phyloP scores from a whole-genome alignment of 2,329 filamentous ascomycete species.

The Cladosporium austrohemisphaericum region DNA sequence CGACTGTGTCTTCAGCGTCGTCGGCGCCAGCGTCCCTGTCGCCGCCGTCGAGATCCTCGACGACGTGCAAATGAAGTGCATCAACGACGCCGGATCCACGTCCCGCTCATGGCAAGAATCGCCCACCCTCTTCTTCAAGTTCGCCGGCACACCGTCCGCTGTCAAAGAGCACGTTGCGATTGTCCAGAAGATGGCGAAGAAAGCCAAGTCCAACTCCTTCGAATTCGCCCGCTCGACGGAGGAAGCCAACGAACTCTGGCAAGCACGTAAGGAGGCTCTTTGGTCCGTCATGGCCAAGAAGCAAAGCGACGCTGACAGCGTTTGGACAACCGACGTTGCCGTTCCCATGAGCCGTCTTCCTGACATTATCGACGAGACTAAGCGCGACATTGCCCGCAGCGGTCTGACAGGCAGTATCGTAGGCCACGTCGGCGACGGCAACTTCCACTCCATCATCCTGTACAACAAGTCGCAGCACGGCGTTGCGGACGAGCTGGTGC shows the following conservation, averaged over 20 bases:
- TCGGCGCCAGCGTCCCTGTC: conserved; percentile 75
- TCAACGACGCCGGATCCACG: conserved; percentile 64
- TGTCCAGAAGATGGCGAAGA: conserved; percentile 59
- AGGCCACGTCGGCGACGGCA: conserved; percentile 71
- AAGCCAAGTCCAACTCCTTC: conserved; percentile 61
- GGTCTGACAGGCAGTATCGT: conserved; percentile 64
- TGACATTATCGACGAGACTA: conserved; percentile 73
- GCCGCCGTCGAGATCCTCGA: conserved; percentile 92
- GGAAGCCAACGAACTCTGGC: conserved; percentile 69
- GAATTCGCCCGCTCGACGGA: conserved; percentile 63
- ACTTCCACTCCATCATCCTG: conserved; percentile 66
- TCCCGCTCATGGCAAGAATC: conserved; percentile 64
- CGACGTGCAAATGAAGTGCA: conserved; percentile 79
- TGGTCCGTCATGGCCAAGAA: conserved; percentile 69
- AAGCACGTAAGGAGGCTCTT: conserved; percentile 68
- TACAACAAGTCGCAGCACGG: conserved; percentile 65
- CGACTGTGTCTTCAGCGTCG: conserved; percentile 74
- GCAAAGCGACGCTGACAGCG: conserved; percentile 56
- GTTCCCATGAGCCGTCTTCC: conserved; percentile 69
- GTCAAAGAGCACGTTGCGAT: conserved; percentile 76
- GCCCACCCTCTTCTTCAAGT: conserved; percentile 74
- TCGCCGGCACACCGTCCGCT: conserved; percentile 61
- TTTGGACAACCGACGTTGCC: conserved; percentile 79
- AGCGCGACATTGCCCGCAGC: conserved; percentile 59
- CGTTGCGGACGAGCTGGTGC: conserved; percentile 67